Evolutionary conservation across 2,329 filamentous ascomycete genomes (phyloP), one percentile per base, ranked within the genome.

Genomic region (Calonectria pteridis): DNA sequence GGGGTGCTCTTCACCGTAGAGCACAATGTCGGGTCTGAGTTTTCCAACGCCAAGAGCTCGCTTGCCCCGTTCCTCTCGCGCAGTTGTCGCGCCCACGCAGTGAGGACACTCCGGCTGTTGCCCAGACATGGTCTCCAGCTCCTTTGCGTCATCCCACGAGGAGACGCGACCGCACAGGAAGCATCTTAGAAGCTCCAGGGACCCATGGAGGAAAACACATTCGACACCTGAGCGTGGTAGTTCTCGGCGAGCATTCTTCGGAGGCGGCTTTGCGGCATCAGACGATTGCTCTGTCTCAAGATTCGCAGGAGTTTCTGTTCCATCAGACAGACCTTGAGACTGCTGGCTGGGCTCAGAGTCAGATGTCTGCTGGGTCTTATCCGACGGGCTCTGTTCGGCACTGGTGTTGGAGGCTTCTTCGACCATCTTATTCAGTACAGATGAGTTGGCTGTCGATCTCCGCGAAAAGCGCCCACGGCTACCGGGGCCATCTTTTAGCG

Each of bases 1-100:
- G 0, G 93, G 93, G 77, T 95, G 92, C 67, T 94, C 92, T 80
- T 95, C 93, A 28, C 93, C 93, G 79, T 94, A 95, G 0, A 95
- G 86, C 2, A 95, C 93, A 78, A 95, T 93, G 78, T 95, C 93
- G 0, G 93, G 93, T 49, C 93, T 87, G 23, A 95, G 86, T 73
- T 92, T 92, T 40, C 93, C 93, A 3, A 94, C 89, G 4, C 92
- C 91, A 7, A 94, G 85, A 0, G 91, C 91, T 72, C 93, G 88
- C 79, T 94, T 93, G 16, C 93, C 93, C 64, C 86, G 89, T 73
- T 92, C 91, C 76, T 92, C 88, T 37, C 93, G 87, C 7, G 90
- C 90, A 1, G 90, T 89, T 3, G 91, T 92, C 5, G 92, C 91
- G 1, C 89, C 89, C 4, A 88, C 89, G 78, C 93, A 95, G 63